Conservation (phyloP, 2,329 filamentous ascomycete species). For the Allantophomopsis lycopodina region DNA sequence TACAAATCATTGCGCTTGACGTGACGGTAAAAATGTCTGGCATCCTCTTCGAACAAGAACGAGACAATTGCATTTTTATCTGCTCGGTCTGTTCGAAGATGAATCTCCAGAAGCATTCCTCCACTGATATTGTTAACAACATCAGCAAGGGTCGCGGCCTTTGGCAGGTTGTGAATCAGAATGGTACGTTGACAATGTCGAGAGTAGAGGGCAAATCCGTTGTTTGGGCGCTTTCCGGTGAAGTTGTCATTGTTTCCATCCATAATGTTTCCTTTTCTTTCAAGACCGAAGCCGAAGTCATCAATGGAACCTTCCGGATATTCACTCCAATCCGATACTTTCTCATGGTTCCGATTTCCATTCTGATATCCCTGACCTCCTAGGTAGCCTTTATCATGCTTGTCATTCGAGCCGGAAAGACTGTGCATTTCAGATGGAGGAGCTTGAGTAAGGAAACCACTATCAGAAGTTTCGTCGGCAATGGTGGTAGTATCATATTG, state of each 20-base stretch:
- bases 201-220: no score
- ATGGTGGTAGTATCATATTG: slow-evolving; percentile 5
- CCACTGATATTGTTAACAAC: slow-evolving; percentile 52
- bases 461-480: slow-evolving; percentile 6
- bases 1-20: slow-evolving; percentile 53
- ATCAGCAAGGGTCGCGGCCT: slow-evolving; percentile 49
- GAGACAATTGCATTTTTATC: slow-evolving; percentile 41
- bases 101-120: slow-evolving; percentile 57
- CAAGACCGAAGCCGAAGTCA: no score
- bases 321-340: no score
- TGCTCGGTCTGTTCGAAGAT: slow-evolving; percentile 44
- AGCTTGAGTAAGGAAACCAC: slow-evolving; percentile 5
- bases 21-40: slow-evolving; percentile 51
- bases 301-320: no score
- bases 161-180: slow-evolving; percentile 45
- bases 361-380: no score
- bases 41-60: slow-evolving; percentile 50
- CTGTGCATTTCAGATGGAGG: slow-evolving; percentile 5
- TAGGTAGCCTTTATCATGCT: no score
- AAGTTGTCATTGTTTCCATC: no score
- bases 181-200: slow-evolving; percentile 36
- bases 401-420: no score
- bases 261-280: no score
- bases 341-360: no score
- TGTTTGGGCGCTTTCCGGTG: no score